Conservation (phyloP, 768 basidiomycete species). For the Suillus variegatus region DNA sequence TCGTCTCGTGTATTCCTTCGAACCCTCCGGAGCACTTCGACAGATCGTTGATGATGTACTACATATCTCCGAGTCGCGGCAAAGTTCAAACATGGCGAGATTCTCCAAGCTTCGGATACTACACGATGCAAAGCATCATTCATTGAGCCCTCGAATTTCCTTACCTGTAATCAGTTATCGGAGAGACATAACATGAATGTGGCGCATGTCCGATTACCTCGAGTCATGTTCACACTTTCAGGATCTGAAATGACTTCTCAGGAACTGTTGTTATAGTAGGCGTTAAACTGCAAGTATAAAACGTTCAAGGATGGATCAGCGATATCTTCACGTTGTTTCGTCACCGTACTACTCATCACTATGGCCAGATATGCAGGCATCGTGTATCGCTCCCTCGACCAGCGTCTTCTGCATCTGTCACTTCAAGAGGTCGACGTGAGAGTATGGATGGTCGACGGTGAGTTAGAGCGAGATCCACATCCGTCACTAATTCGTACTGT, state of each 20-base stretch:
- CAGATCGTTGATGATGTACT: background rate
- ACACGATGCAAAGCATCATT: background rate
- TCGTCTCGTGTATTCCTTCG: background rate
- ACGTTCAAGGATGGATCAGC: background rate
- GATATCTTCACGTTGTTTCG: background rate
- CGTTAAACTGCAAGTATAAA: background rate
- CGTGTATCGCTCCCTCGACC: conserved; percentile 29
- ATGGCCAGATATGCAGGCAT: conserved; percentile 27
- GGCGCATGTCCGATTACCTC: background rate
- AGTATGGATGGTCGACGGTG: conserved; percentile 47
- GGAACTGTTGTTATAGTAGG: background rate
- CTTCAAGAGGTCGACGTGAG: conserved; percentile 44
- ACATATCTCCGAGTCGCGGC: background rate
- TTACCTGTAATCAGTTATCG: background rate
- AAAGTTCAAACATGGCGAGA: background rate
- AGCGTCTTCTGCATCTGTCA: conserved; percentile 32
- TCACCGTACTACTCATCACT: background rate
- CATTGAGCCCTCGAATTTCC: background rate
- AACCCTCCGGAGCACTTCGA: background rate
- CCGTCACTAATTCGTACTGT: conserved; percentile 1
- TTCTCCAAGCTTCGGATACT: background rate
- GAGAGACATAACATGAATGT: background rate
- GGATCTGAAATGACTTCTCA: background rate
- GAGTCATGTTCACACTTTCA: background rate
- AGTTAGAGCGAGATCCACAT: background rate